phyloP scores from a whole-genome alignment of 768 basidiomycete species.

The Dacryopinax spathularia region DNA sequence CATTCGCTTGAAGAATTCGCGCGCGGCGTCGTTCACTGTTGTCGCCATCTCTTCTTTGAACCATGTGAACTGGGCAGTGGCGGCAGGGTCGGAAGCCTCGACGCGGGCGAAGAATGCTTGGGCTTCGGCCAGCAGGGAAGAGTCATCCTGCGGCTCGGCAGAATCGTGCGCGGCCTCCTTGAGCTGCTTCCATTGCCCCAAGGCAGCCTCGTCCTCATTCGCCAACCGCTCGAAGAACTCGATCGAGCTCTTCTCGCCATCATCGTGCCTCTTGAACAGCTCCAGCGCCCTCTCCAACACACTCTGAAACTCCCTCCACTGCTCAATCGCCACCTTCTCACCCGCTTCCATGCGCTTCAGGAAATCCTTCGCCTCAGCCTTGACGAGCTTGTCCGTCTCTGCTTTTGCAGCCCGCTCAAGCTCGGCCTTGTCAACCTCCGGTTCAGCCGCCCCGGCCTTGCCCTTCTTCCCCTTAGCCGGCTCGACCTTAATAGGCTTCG shows the following conservation, averaged over 20 bases:
- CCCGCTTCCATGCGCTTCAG: slow-evolving; percentile 31
- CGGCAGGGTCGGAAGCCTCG: too few relatives aligned
- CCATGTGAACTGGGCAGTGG: slow-evolving; percentile 10
- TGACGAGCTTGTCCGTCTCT: slow-evolving; percentile 10
- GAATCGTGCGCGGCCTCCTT: slow-evolving; percentile 36
- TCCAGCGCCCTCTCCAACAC: too few relatives aligned
- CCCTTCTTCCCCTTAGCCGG: slow-evolving; percentile 17
- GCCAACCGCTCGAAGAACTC: neutral
- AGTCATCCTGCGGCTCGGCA: too few relatives aligned
- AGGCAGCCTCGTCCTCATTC: neutral
- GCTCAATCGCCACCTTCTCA: too few relatives aligned
- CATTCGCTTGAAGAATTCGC: slow-evolving; percentile 85
- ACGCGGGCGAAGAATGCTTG: too few relatives aligned
- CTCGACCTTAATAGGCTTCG: slow-evolving; percentile 19
- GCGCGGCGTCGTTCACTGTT: slow-evolving; percentile 57
- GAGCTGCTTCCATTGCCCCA: slow-evolving; percentile 7
- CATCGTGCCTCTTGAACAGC: neutral
- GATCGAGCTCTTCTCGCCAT: too few relatives aligned
- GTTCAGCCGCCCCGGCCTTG: slow-evolving; percentile 4
- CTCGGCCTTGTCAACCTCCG: slow-evolving; percentile 12
- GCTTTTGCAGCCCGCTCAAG: too few relatives aligned
- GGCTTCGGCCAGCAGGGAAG: too few relatives aligned
- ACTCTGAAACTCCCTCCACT: too few relatives aligned
- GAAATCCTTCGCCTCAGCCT: slow-evolving; percentile 20
- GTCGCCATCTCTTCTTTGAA: neutral